A percentile compares a stretch with the other conserved stretches of the same genome.
These are phyloP conservation scores for Magnaporthiopsis incrustans DNA, from an alignment of 2,329 filamentous ascomycete genomes.

Conservation along the genomic window DNA sequence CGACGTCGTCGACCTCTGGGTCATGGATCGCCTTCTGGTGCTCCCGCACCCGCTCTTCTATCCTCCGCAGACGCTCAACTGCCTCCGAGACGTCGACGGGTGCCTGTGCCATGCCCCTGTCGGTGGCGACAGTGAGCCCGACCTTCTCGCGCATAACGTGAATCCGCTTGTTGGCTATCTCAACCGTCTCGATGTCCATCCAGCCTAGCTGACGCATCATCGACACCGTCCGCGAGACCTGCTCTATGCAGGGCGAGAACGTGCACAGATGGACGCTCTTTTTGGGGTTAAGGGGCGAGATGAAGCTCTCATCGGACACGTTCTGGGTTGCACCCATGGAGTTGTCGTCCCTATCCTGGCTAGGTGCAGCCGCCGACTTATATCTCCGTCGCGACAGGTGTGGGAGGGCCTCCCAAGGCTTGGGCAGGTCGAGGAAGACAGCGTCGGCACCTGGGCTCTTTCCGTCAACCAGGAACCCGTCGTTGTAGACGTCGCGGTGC, in stretches of 20 bases:
- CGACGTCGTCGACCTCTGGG: conserved; percentile 21
- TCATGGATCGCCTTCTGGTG: conserved; percentile 33
- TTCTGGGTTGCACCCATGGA: conserved; percentile 10
- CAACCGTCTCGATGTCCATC: conserved; percentile 90
- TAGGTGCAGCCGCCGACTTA: conserved; percentile 13
- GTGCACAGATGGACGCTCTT: conserved; percentile 75
- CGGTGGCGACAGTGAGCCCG: conserved; percentile 56
- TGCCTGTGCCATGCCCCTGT: conserved; percentile 62
- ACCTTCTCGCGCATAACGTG: conserved; percentile 77
- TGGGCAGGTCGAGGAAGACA: conserved; percentile 73
- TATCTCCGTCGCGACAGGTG: conserved; percentile 55
- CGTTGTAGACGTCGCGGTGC: conserved; percentile 70
- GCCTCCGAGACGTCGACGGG: conserved; percentile 75
- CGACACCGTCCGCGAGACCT: conserved; percentile 80
- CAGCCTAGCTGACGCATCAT: conserved; percentile 74
- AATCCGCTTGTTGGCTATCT: conserved; percentile 70
- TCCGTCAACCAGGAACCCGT: conserved; percentile 59
- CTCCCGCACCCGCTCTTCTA: conserved; percentile 60
- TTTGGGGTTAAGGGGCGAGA: conserved; percentile 62
- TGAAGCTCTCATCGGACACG: conserved; percentile 28
- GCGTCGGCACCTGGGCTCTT: conserved; percentile 57
- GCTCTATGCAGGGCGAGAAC: conserved; percentile 95
- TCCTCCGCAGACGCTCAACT: conserved; percentile 60
- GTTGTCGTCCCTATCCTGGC: not conserved
- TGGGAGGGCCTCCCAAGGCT: conserved; percentile 71